Evolutionary conservation across 2,329 filamentous ascomycete genomes (phyloP).

Genomic region (Aureobasidium sp.): DNA sequence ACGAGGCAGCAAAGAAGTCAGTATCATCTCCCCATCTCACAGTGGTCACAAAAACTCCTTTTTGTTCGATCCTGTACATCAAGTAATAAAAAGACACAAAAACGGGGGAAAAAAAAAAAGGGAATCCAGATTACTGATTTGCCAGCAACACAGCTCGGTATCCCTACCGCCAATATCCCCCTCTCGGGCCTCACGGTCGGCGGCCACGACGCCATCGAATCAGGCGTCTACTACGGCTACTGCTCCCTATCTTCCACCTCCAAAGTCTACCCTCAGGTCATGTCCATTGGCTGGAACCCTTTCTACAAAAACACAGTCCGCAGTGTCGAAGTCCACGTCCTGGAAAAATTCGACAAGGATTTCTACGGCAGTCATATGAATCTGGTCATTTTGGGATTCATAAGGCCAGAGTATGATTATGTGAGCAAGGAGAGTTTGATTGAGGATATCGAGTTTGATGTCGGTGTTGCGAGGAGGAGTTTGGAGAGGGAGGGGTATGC

Average conservation of each 20-base stretch:
- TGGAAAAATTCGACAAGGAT: constrained; percentile 66
- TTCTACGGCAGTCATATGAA: constrained; percentile 81
- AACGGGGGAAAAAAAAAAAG: background rate
- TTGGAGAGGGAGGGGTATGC: constrained; percentile 56
- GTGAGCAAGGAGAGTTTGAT: constrained; percentile 72
- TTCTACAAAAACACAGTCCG: constrained; percentile 90
- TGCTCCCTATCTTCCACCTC: constrained; percentile 51
- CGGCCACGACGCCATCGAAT: constrained; percentile 50
- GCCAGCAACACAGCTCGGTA: constrained; percentile 61
- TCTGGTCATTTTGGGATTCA: constrained; percentile 74
- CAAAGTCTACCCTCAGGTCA: constrained; percentile 70
- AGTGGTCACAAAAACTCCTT: too few species aligned
- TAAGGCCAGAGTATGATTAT: constrained; percentile 86
- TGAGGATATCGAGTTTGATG: constrained; percentile 81
- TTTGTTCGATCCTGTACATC: too few species aligned
- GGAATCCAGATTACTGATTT: background rate
- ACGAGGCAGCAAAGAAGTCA: constrained; percentile 80
- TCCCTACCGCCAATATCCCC: constrained; percentile 86
- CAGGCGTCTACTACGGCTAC: constrained; percentile 91
- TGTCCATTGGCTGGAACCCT: constrained; percentile 94
- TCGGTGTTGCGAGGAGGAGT: constrained; percentile 68
- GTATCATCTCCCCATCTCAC: too few species aligned
- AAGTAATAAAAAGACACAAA: too few species aligned
- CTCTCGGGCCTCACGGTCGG: constrained; percentile 62
- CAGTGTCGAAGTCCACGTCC: constrained; percentile 57